Conservation (phyloP, 441 rosid species). For the Croton laevigatus region DNA sequence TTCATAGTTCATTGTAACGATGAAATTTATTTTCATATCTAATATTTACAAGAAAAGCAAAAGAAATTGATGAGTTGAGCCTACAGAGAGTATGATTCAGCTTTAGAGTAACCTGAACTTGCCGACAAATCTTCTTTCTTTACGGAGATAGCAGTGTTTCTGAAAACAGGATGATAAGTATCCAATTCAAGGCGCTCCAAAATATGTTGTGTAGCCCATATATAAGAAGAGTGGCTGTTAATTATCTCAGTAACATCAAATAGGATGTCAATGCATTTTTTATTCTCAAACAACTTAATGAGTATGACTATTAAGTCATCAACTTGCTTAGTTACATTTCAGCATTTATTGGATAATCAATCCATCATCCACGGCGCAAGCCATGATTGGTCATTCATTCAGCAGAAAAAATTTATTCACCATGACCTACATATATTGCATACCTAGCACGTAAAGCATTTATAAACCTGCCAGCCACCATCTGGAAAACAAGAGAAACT, state of each 20-base stretch:
- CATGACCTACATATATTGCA: slow-evolving; percentile 4
- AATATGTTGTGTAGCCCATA: slow-evolving; percentile 48
- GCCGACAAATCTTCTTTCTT: background rate
- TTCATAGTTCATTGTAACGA: background rate
- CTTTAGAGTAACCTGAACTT: background rate
- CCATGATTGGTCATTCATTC: background rate
- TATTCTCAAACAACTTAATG: too few species aligned
- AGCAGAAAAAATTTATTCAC: background rate
- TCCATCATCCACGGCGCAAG: background rate
- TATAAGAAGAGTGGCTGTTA: slow-evolving; percentile 59
- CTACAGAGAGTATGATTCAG: background rate
- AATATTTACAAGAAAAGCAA: slow-evolving; percentile 2
- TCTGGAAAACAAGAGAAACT: slow-evolving; percentile 39
- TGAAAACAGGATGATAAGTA: slow-evolving; percentile 56
- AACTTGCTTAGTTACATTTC: background rate
- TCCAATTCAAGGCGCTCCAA: slow-evolving; percentile 65
- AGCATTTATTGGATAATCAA: background rate
- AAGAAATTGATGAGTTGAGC: background rate
- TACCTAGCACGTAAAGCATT: slow-evolving; percentile 96
- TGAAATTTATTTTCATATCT: background rate
- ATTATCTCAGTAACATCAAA: slow-evolving; percentile 18
- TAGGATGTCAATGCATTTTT: too few species aligned
- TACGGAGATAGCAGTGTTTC: slow-evolving; percentile 17
- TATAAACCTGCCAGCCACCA: slow-evolving; percentile 94
- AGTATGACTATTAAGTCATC: background rate